Percentiles rank a stretch among this genome's conserved stretches.
Conservation (phyloP, 2,329 filamentous ascomycete genomes). For the Ramichloridium luteum region DNA sequence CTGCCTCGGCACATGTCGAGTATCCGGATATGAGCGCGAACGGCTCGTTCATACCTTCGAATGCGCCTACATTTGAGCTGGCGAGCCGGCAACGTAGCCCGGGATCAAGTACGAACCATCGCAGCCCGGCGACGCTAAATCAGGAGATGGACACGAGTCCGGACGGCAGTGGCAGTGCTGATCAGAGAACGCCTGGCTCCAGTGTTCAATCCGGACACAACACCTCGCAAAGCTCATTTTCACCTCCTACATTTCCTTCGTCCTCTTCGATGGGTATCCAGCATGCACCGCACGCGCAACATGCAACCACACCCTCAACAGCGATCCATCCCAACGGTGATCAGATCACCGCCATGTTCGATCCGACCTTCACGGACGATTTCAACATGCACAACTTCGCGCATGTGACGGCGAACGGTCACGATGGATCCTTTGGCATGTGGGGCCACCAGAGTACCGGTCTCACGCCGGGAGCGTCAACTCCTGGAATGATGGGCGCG, state of each 20-base stretch:
- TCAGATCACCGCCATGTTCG: constrained; percentile 8
- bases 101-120: constrained; percentile 8
- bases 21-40: too few relatives aligned
- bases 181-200: constrained; percentile 18
- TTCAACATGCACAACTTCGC: constrained; percentile 16
- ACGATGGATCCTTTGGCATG: too few relatives aligned
- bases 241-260: too few relatives aligned
- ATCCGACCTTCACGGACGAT: constrained; percentile 10
- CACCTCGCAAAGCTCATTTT: too few relatives aligned
- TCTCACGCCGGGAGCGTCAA: constrained; percentile 8
- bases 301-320: constrained; percentile 1
- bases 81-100: constrained; percentile 16
- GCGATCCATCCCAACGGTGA: constrained; percentile 3
- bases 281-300: constrained; percentile 4
- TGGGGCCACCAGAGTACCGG: too few relatives aligned
- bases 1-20: neutral
- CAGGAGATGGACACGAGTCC: constrained; percentile 22
- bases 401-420: constrained; percentile 4
- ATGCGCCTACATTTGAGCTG: constrained; percentile 11
- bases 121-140: constrained; percentile 12
- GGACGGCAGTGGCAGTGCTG: constrained; percentile 18
- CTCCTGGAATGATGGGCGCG: constrained; percentile 4
- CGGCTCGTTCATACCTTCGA: too few relatives aligned
- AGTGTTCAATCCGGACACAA: constrained; percentile 16
- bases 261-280: too few relatives aligned